Evolutionary conservation across 1,284 basidiomycete genomes (phyloP), one percentile per base, ranked within the genome.

Genomic region (Cryptococcus neoformans): DNA sequence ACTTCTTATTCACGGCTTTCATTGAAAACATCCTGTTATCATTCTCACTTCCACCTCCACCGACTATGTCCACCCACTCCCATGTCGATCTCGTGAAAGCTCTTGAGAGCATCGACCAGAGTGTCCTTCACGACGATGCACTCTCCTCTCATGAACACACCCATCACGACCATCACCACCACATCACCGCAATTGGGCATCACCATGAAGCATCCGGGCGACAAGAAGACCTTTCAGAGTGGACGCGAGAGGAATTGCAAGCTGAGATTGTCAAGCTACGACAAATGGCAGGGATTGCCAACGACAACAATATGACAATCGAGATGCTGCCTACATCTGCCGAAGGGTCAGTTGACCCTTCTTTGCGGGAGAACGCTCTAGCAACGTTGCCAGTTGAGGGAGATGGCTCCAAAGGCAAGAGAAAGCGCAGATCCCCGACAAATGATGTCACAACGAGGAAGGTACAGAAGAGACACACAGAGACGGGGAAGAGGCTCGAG

Each of bases 191-290:
- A 16, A 28, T 28, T 28, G 28, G 28, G 28, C 28, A 28, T 28
- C 28, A 28, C 28, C 28, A 28, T 28, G 28, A 28, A 14, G 17
- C 16, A 7, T 9, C 9, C 3, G 21, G 42, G 41, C 37, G 10
- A n/a, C 17, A 28, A 35, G 51, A 35, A 45, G 51, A 57, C 1
- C 62, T 66, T 37, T 55, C 51, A 41, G 53, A 50, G 28, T 70
- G 69, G 69, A 58, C 62, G 10, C 41, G 50, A 4, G 67, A 65
- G 17, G 63, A 67, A 44, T 60, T 70, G 7, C 65, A 65, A 50
- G 55, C 56, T 11, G 68, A 70, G 49, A 63, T 70, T n/a, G 39
- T 70, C 10, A 60, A 62, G 11, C 57, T 70, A 6, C 67, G 68
- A 14, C 56, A 60, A 17, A 41, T 55, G 16, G 46, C 46, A 11